These are phyloP conservation scores for Tieghemostelium lacteum DNA, from an alignment of 78 protist species.

Conservation along the genomic window DNA sequence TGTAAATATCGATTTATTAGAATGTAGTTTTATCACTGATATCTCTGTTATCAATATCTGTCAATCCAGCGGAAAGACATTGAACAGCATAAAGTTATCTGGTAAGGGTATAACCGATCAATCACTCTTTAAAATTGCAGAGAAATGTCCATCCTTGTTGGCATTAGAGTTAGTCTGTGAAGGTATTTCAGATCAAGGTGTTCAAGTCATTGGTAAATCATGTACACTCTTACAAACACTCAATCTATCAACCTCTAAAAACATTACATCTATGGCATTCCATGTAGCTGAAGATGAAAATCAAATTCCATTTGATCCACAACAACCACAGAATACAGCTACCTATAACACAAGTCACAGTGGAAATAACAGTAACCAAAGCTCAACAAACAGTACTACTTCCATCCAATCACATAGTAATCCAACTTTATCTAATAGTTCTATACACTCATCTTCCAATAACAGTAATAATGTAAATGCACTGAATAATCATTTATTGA, in stretches of 20 bases:
- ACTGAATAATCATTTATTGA: too few relatives aligned
- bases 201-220: conserved; percentile 8
- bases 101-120: conserved; percentile 44
- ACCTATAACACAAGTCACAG: too few relatives aligned
- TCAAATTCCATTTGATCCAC: too few relatives aligned
- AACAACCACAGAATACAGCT: too few relatives aligned
- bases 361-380: not conserved
- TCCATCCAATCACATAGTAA: not conserved
- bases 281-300: too few relatives aligned
- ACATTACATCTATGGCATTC: conserved; percentile 21
- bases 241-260: conserved; percentile 45
- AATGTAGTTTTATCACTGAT: conserved; percentile 43
- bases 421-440: not conserved
- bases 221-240: conserved; percentile 2
- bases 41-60: conserved; percentile 1
- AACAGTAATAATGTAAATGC: not conserved
- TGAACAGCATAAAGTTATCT: conserved; percentile 17
- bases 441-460: too few relatives aligned
- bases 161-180: conserved; percentile 42
- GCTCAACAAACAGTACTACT: not conserved
- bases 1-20: conserved; percentile 37
- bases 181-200: conserved; percentile 49
- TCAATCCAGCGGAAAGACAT: not conserved
- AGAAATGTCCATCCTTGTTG: not conserved
- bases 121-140: conserved; percentile 13